phyloP scores from a whole-genome alignment of 2,329 filamentous ascomycete genomes.

The Trichophyton mentagrophytes region DNA sequence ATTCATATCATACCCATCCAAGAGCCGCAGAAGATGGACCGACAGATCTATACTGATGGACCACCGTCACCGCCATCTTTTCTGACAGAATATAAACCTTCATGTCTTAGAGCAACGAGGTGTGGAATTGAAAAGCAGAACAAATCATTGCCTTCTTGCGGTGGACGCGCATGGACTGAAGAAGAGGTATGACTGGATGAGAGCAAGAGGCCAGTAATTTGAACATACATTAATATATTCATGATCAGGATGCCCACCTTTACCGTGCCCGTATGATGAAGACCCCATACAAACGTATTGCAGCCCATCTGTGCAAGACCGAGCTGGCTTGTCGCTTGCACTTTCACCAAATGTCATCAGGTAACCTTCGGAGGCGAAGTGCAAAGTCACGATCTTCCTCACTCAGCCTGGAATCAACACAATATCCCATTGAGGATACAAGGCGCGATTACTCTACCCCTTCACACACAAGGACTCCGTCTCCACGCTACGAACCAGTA shows the following conservation, averaged over 20 bases:
- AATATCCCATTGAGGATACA: constrained; percentile 5
- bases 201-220: background rate
- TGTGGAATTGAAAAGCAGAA: constrained; percentile 52
- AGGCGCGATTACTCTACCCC: constrained; percentile 4
- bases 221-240: constrained; percentile 1
- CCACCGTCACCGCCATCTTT: background rate
- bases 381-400: constrained; percentile 57
- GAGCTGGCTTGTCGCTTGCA: constrained; percentile 78
- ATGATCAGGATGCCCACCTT: constrained; percentile 60
- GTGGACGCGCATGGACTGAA: constrained; percentile 72
- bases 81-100: background rate
- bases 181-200: constrained; percentile 53
- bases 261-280: constrained; percentile 74
- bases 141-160: constrained; percentile 57
- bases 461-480: constrained; percentile 5
- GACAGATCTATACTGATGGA: background rate
- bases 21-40: background rate
- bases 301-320: constrained; percentile 72
- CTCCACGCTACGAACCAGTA: constrained; percentile 1
- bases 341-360: constrained; percentile 74
- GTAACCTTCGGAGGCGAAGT: constrained; percentile 66
- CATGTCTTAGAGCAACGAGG: constrained; percentile 21
- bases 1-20: background rate
- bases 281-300: constrained; percentile 86
- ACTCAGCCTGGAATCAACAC: constrained; percentile 31